Evolutionary conservation across 257 asterid genomes (phyloP), one percentile per base, ranked within the genome.

Genomic region (Solanum neorickii): DNA sequence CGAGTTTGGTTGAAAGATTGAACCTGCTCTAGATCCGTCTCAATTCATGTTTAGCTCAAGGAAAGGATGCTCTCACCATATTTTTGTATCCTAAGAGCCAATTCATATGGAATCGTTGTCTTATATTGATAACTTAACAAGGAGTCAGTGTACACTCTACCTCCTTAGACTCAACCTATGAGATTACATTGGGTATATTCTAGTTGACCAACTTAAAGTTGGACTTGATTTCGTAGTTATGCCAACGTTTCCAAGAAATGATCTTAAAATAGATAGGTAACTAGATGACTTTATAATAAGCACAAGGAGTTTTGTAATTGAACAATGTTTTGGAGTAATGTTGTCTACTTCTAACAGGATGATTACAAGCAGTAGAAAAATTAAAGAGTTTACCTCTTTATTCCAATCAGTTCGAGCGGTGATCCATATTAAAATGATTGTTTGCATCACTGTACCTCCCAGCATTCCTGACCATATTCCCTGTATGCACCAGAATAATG

Each of bases 391-490:
- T 86, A 93, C 95, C 97, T 94, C 97, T 46, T 90, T 91, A 56
- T 87, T 86, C 97, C 97, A 94, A 60, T 94, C 95, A 4, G 95
- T 93, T 41, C 94, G 92, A 39, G 87, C 84, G 12, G 94, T 93
- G 47, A 88, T 85, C 97, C 97, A 94, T 80, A 93, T 29, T 60
- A 94, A 86, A 42, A 94, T 94, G 60, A 93, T 4, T 21, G 97
- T 94, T 87, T 94, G 97, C 89, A 94, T 91, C 66, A 89, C 46
- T 29, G 94, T 93, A 27, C 96, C 97, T 60, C 94, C 94, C 27
- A 93, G 62, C 97, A 94, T 91, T 20, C 97, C 97, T 20, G 91
- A 56, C 94, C 95, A 94, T 70, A 94, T 92, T n/a, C 97, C 97
- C 97, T 94, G 87, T 83, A 89, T 29, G 21, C 33, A 65, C 9